Conservation (phyloP, 2,329 filamentous ascomycete species). For the Helotiales sp. region DNA sequence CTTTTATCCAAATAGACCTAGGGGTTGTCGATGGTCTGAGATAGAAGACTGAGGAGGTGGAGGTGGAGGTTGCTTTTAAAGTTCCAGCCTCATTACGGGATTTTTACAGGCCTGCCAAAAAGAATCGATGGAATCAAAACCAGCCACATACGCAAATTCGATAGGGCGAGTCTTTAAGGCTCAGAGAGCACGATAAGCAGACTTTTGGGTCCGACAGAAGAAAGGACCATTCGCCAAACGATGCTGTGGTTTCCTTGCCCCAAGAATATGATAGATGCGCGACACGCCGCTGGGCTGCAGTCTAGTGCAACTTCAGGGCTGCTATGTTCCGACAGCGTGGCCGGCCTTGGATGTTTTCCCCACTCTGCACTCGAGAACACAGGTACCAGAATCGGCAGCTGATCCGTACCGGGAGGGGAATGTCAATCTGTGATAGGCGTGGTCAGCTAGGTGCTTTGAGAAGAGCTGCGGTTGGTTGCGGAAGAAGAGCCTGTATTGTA, state of each 20-base stretch:
- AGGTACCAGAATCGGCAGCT: conserved; percentile 41
- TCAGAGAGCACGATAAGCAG: conserved; percentile 19
- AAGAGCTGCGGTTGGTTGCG: conserved; percentile 33
- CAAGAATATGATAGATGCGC: conserved; percentile 35
- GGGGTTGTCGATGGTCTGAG: conserved; percentile 25
- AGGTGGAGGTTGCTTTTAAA: conserved; percentile 26
- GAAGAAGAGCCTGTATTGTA: conserved; percentile 27
- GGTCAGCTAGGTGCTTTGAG: conserved; percentile 37
- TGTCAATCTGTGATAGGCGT: conserved; percentile 38
- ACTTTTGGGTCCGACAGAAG: conserved; percentile 30
- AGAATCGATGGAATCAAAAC: conserved; percentile 14
- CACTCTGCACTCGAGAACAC: conserved; percentile 31
- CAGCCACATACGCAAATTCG: conserved; percentile 9
- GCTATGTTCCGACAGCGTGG: conserved; percentile 39
- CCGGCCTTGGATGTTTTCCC: conserved; percentile 32
- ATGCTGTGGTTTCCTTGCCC: conserved; percentile 12
- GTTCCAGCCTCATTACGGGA: conserved; percentile 35
- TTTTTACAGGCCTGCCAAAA: conserved; percentile 17
- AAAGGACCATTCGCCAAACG: conserved; percentile 16
- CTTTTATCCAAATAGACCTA: conserved; percentile 32
- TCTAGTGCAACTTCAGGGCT: conserved; percentile 38
- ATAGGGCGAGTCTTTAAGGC: conserved; percentile 9
- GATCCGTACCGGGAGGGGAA: conserved; percentile 37
- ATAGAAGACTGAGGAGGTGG: conserved; percentile 25
- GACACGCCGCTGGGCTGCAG: conserved; percentile 36